Evolutionary conservation across 1,284 basidiomycete genomes (phyloP).

Genomic region (Boletellus sp.): DNA sequence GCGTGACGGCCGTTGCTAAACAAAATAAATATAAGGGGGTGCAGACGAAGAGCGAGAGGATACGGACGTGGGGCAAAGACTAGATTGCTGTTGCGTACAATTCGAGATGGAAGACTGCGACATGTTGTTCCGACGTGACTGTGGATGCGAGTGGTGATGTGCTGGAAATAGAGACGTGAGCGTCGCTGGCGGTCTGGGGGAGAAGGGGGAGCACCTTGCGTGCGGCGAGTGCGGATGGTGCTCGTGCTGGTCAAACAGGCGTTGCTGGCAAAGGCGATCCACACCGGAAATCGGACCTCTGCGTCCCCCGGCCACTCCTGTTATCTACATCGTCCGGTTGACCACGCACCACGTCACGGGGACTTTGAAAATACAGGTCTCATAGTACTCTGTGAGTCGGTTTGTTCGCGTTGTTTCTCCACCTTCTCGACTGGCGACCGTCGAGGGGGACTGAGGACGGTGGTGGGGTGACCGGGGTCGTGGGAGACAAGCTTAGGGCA

Average conservation of each 20-base stretch:
- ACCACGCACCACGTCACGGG: neutral
- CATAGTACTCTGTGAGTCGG: neutral
- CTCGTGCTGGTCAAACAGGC: slow-evolving; percentile 17
- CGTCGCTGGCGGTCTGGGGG: neutral
- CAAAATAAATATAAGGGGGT: slow-evolving; percentile 5
- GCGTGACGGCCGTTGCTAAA: slow-evolving; percentile 85
- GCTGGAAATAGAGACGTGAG: slow-evolving; percentile 3
- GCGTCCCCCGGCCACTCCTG: slow-evolving; percentile 21
- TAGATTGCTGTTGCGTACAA: slow-evolving; percentile 74
- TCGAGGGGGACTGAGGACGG: neutral
- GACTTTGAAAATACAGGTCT: neutral
- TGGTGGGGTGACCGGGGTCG: slow-evolving; percentile 19
- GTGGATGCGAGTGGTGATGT: slow-evolving; percentile 9
- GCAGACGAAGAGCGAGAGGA: slow-evolving; percentile 28
- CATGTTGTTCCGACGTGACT: slow-evolving; percentile 80
- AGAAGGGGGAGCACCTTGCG: slow-evolving; percentile 6
- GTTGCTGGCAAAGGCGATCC: neutral
- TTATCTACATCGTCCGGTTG: too few relatives aligned
- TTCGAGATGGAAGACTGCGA: slow-evolving; percentile 65
- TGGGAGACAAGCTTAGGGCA: slow-evolving; percentile 23
- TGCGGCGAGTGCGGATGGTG: slow-evolving; percentile 8
- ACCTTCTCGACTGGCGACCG: neutral
- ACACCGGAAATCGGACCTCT: neutral
- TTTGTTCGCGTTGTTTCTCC: neutral
- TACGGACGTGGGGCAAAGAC: slow-evolving; percentile 80